These are phyloP conservation scores for Royoungia palumana DNA, from an alignment of 768 basidiomycete species.

Conservation along the genomic window DNA sequence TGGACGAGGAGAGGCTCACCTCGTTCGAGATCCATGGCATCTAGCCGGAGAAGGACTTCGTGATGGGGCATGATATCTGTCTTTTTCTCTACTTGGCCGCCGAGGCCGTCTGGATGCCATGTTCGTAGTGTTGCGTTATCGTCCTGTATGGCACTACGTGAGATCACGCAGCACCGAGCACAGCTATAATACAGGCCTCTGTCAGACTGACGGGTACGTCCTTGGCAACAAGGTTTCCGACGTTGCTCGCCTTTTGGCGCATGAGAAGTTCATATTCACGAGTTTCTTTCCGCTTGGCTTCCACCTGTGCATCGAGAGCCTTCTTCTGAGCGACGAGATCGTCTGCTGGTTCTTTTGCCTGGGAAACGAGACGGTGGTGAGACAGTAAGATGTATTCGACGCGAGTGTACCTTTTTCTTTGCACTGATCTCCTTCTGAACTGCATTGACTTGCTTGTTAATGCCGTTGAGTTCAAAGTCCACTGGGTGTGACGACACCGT, in stretches of 20 bases:
- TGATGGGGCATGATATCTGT: slow-evolving; percentile 92
- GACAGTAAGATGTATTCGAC: neutral
- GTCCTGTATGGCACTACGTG: slow-evolving; percentile 50
- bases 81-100: slow-evolving; percentile 67
- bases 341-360: slow-evolving; percentile 92
- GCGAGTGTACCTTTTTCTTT: slow-evolving; percentile 79
- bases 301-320: slow-evolving; percentile 77
- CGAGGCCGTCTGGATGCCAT: slow-evolving; percentile 82
- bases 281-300: slow-evolving; percentile 69
- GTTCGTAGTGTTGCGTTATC: slow-evolving; percentile 80
- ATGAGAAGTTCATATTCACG: slow-evolving; percentile 75
- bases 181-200: slow-evolving; percentile 53
- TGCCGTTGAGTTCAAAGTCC: slow-evolving; percentile 78
- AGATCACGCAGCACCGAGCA: neutral
- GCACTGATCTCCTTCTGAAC: slow-evolving; percentile 92
- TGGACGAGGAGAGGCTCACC: slow-evolving; percentile 40
- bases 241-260: slow-evolving; percentile 72
- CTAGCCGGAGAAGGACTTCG: slow-evolving; percentile 89
- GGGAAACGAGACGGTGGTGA: neutral
- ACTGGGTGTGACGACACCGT: slow-evolving; percentile 42
- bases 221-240: slow-evolving; percentile 93
- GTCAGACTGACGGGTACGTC: slow-evolving; percentile 81
- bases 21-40: slow-evolving; percentile 96
- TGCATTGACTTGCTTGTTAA: slow-evolving; percentile 81
- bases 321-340: slow-evolving; percentile 84